A percentile compares a stretch with the other conserved stretches of the same genome.
Conservation (phyloP, 306 rosid genomes). For the Cucurbita ficifolia region DNA sequence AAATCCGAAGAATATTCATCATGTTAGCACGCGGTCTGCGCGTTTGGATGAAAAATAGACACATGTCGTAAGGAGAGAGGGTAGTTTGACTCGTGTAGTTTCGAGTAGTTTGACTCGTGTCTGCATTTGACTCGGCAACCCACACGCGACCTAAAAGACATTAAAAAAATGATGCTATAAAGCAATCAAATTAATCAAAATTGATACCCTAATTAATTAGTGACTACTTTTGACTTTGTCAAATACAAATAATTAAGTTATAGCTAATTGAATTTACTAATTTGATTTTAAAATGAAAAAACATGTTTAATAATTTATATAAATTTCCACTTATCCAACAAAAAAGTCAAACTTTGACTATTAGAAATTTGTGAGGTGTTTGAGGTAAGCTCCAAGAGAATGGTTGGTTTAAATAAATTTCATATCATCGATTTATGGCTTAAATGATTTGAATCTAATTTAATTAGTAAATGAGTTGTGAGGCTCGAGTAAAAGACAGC, state of each 20-base stretch:
- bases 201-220: neutral
- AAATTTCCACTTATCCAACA: neutral
- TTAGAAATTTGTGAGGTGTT: neutral
- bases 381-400: neutral
- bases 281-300: neutral
- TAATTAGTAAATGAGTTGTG: too few species aligned
- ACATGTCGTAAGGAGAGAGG: too few species aligned
- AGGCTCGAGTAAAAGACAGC: too few species aligned
- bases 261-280: neutral
- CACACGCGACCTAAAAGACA: neutral
- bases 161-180: neutral
- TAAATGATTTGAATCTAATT: too few species aligned
- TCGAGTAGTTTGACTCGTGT: too few species aligned
- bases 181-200: neutral
- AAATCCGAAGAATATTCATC: too few species aligned
- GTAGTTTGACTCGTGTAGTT: too few species aligned
- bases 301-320: neutral
- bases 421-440: neutral
- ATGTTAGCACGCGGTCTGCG: too few species aligned
- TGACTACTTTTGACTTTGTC: neutral
- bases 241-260: neutral
- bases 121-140: too few species aligned
- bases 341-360: neutral
- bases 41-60: too few species aligned
- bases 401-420: neutral